Percentiles rank a stretch among this genome's conserved stretches.
Conservation (phyloP, 345 rosid genomes). For the Moringa oleifera region DNA sequence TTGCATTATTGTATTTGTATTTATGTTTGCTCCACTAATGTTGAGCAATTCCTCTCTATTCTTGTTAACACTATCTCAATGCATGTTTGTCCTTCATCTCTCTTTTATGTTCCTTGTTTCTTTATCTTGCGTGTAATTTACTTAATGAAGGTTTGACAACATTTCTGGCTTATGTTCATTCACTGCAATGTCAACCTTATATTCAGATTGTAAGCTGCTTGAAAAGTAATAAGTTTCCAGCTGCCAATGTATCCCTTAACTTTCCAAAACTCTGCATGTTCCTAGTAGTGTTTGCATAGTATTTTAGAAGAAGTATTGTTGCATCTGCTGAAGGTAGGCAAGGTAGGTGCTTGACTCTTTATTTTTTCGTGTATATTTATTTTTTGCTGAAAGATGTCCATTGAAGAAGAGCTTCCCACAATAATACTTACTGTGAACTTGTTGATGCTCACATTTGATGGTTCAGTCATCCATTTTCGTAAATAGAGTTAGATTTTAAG, state of each 20-base stretch:
- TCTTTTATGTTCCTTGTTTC: background rate
- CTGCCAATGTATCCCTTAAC: background rate
- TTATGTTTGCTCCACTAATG: conserved; percentile 19
- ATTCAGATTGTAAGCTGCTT: background rate
- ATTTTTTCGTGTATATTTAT: no score
- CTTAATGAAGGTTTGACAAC: conserved; percentile 8
- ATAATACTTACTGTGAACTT: no score
- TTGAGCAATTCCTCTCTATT: conserved; percentile 16
- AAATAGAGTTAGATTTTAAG: no score
- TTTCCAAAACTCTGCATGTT: background rate
- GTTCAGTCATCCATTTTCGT: no score
- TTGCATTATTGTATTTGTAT: conserved; percentile 24
- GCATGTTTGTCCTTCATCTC: conserved; percentile 10
- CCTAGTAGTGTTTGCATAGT: background rate
- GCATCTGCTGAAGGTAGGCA: no score
- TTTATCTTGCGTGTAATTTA: background rate
- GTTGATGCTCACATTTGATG: no score
- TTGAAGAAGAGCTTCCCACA: background rate
- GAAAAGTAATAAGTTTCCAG: background rate
- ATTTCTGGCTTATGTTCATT: conserved; percentile 3
- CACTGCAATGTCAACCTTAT: conserved; percentile 2
- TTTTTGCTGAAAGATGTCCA: background rate
- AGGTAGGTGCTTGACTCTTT: no score
- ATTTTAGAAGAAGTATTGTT: background rate
- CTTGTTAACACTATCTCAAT: conserved; percentile 10